A percentile compares a stretch with the other conserved stretches of the same genome.
Conservation (phyloP, 1,284 basidiomycete genomes). For the Omphalotus olearius region DNA sequence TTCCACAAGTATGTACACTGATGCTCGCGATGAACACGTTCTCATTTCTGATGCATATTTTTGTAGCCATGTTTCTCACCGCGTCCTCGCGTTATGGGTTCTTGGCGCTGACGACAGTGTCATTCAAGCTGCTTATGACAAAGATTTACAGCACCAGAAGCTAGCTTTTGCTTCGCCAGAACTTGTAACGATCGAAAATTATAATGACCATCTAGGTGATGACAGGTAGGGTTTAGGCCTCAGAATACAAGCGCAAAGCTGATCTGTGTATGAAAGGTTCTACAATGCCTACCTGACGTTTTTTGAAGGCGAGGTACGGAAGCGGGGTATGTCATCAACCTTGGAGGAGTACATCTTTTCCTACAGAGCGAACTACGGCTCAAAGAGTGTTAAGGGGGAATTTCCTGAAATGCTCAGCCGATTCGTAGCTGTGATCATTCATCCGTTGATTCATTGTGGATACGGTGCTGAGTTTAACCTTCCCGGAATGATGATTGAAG, state of each 20-base stretch:
- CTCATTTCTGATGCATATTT: too few species aligned
- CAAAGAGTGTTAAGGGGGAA: constrained; percentile 22
- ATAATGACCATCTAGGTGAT: constrained; percentile 45
- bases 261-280: constrained; percentile 34
- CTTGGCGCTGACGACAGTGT: constrained; percentile 39
- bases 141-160: constrained; percentile 35
- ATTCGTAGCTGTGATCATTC: constrained; percentile 53
- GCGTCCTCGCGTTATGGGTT: constrained; percentile 46
- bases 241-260: not conserved
- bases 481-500: constrained; percentile 61
- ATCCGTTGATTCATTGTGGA: constrained; percentile 62
- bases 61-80: constrained; percentile 47
- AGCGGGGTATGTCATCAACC: constrained; percentile 35
- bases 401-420: constrained; percentile 59
- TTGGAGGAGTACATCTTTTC: constrained; percentile 61
- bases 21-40: too few species aligned
- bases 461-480: constrained; percentile 64
- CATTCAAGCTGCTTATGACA: constrained; percentile 40
- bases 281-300: constrained; percentile 56
- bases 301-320: constrained; percentile 41
- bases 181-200: constrained; percentile 39
- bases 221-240: constrained; percentile 37
- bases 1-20: constrained; percentile 38
- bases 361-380: constrained; percentile 40
- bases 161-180: constrained; percentile 38